Evolutionary conservation across 2,329 filamentous ascomycete species (phyloP).

Genomic region (Alternaria arbusti): DNA sequence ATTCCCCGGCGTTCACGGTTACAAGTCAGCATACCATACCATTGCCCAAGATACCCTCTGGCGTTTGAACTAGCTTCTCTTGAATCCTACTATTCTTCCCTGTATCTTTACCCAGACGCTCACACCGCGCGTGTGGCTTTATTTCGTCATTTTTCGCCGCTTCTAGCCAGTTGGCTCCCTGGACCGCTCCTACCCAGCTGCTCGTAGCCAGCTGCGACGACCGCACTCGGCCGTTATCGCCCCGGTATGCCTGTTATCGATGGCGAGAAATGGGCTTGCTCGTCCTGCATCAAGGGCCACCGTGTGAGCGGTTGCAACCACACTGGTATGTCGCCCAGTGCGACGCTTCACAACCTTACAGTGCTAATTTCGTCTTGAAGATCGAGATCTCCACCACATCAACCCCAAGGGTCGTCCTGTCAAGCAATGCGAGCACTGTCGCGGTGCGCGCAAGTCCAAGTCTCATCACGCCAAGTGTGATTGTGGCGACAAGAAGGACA

Average conservation of each 20-base stretch:
- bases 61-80: conserved; percentile 32
- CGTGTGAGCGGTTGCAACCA: conserved; percentile 99
- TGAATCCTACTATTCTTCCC: conserved; percentile 21
- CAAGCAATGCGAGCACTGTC: conserved; percentile 97
- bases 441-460: conserved; percentile 92
- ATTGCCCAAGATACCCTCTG: conserved; percentile 46
- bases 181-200: conserved; percentile 26
- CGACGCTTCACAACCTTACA: conserved; percentile 9
- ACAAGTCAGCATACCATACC: conserved; percentile 38
- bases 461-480: conserved; percentile 95
- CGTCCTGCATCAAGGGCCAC: conserved; percentile 97
- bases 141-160: conserved; percentile 17
- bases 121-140: conserved; percentile 22
- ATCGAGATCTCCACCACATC: conserved; percentile 90
- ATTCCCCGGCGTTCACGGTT: conserved; percentile 48
- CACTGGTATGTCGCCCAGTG: conserved; percentile 67
- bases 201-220: conserved; percentile 39
- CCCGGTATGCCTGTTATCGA: conserved; percentile 58
- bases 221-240: conserved; percentile 41
- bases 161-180: conserved; percentile 18
- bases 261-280: conserved; percentile 97
- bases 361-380: conserved; percentile 56
- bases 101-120: conserved; percentile 27
- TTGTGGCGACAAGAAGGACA: conserved; percentile 88
- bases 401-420: conserved; percentile 97